Base-by-base conservation (phyloP, 257 asterid species). In the Prunella vulgaris region DNA sequence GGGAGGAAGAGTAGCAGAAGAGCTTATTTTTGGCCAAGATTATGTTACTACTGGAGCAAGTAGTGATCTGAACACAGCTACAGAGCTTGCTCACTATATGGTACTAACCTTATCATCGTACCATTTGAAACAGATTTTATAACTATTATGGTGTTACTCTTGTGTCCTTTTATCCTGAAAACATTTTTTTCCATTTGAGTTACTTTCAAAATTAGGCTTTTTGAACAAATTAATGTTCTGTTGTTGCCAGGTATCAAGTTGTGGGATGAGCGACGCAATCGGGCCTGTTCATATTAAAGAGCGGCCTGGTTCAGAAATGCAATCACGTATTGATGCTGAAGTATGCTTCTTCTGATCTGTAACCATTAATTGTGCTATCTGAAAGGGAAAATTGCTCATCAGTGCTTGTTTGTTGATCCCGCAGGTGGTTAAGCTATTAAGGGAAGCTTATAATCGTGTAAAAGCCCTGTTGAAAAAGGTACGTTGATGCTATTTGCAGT, bases 1-100 rank as follows among this genome's bases (percentile, higher is more conserved):
- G 97, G 99, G 99, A 60, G 97, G 99, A 57, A 82, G 97, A 83
- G 97, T 91, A 35, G 99, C 97, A 0, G 99, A 93, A 73, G 99
- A 90, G 76, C 96, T 93, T 61, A 84, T 90, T 71, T 93, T 93
- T 56, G 99, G 99, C 61, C 76, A 84, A 78, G 97, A 93, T 78
- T 81, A 88, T 64, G 60, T 93, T 28, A 93, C 97, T 17, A 93
- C 96, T 48, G 97, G 99, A 77, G 97, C 97, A 53, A 88, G 88
- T 74, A 93, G 95, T 71, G 96, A 93, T 81, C 96, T 93, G 15
- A 70, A 79, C 69, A 84, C 89, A 20, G 99, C 99, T 66, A 88
- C 99, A 1, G 93, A 93, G 79, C 93, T 93, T 40, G 99, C 99
- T 61, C 93, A 84, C 1, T 93, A 90, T 77, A 93, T 90, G 99